Base-by-base conservation (phyloP, 106 monocot genomes). In the Dioscorea zingiberensis region DNA sequence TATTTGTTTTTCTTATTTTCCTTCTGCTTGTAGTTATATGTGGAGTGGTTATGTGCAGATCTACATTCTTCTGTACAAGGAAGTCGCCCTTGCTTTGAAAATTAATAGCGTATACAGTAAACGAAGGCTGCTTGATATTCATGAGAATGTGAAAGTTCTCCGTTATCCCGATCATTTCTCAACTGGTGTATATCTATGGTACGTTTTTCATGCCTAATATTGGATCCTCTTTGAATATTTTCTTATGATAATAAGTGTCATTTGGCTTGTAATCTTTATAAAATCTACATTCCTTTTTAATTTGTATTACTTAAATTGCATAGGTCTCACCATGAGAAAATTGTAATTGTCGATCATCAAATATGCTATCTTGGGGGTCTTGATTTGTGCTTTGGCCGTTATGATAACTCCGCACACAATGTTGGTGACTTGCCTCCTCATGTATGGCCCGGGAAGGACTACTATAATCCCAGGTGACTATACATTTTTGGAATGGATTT, bases 241-340 rank as follows among this genome's bases (percentile, higher is more conserved):
- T 5, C 51, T 51, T 16, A 51, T 18, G 51, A 51, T 16, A 19
- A 51, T 16, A 51, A 57, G 21, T 10, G 10, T 38, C 4, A 38
- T 38, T 38, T 38, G 38, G 38, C 38, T n/a, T 38, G 38, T 38
- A 38, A 38, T 38, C 10, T 38, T 38, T 38, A 38, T 38, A 38
- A 38, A 2, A 38, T 1, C 10, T 38, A 38, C 38, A n/a, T n/a
- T n/a, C n/a, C n/a, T n/a, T n/a, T n/a, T n/a, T n/a, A n/a, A n/a
- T n/a, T 38, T 38, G 10, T 38, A 38, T 6, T 38, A 38, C 1
- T 0, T 38, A 38, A 38, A 38, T 38, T 6, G 6, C 38, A 13
- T 64, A 97, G 97, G 97, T 97, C 97, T 25, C 97, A 97, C 84
- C 97, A 97, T 86, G 97, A 97, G 68, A 97, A 97, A 83, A 89